Base-by-base conservation (phyloP, 306 rosid species). In the Biancaea sappan region DNA sequence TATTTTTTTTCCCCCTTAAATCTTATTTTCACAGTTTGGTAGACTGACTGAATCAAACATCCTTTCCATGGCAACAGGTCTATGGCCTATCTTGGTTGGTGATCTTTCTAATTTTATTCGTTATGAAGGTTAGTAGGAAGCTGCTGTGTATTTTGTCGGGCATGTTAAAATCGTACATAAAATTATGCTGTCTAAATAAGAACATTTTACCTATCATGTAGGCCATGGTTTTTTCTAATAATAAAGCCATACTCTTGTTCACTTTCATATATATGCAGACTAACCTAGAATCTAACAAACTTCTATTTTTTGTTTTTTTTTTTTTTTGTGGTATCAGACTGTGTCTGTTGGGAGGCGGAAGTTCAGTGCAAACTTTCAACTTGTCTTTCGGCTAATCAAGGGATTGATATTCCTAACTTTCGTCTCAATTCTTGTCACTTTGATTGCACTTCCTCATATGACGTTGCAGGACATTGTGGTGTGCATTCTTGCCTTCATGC, bases 401-500 rank as follows among this genome's bases (percentile, higher is more conserved):
- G 99, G 99, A 43, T 60, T 92, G 78, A 92, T 94, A 72, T 92
- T 92, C 72, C 31, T 94, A n/a, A 83, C 97, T n/a, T 92, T 94
- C 38, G 77, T 92, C 75, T 56, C 97, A 35, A 86, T 94, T 82
- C 86, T 94, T 18, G 89, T 88, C 66, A 87, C 82, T 46, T 69
- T 94, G 85, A 88, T 94, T 74, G 96, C 94, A 51, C 91, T 94
- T 54, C 94, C 96, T 71, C 94, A 82, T 38, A 91, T 94, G 98
- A 85, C 95, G 9, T 47, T 94, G 61, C 96, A 83, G 67, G 98
- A 94, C 80, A 94, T 94, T 57, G 29, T 94, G 79, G 98, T 94
- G 38, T 94, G 97, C 86, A 88, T 90, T 76, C 98, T 94, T 78
- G 98, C 98, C 77, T 94, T 94, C 86, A 88, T 91, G 97, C 98